phyloP scores from a whole-genome alignment of 148 eudicot species.

The Rhododendron williamsianum region DNA sequence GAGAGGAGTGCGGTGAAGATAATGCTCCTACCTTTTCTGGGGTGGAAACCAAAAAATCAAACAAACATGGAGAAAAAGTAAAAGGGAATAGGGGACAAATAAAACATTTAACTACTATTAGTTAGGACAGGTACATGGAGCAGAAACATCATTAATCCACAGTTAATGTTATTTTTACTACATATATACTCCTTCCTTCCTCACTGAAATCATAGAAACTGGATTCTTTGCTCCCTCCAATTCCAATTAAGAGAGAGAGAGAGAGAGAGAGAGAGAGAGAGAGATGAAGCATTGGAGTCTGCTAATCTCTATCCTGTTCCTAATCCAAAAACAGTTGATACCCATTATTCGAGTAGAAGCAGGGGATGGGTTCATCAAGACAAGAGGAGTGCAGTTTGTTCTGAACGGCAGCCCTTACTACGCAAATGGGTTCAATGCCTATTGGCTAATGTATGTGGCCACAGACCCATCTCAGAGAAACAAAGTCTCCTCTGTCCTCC shows the following conservation, averaged over 20 bases:
- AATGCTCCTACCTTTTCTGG: background rate
- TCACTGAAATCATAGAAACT: background rate
- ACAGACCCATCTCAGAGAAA: slow-evolving; percentile 36
- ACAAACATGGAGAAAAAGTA: background rate
- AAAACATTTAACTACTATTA: background rate
- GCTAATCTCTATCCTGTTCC: slow-evolving; percentile 10
- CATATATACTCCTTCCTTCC: background rate
- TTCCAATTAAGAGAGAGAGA: background rate
- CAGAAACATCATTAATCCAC: background rate
- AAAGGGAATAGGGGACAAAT: background rate
- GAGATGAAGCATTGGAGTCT: slow-evolving; percentile 26
- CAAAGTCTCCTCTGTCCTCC: slow-evolving; percentile 36
- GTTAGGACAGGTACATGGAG: background rate
- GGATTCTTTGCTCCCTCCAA: background rate
- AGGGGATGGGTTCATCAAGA: slow-evolving; percentile 31
- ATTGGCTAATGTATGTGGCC: slow-evolving; percentile 67
- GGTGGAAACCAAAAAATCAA: background rate
- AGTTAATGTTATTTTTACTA: background rate
- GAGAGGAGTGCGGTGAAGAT: background rate
- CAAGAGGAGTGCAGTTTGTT: slow-evolving; percentile 38
- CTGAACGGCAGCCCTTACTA: slow-evolving; percentile 45
- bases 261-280: slow-evolving; percentile 4
- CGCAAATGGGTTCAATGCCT: slow-evolving; percentile 71
- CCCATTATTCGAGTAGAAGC: slow-evolving; percentile 9
- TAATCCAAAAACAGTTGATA: slow-evolving; percentile 8